Evolutionary conservation across 2,329 filamentous ascomycete genomes (phyloP).

Genomic region (Fusarium sp.): DNA sequence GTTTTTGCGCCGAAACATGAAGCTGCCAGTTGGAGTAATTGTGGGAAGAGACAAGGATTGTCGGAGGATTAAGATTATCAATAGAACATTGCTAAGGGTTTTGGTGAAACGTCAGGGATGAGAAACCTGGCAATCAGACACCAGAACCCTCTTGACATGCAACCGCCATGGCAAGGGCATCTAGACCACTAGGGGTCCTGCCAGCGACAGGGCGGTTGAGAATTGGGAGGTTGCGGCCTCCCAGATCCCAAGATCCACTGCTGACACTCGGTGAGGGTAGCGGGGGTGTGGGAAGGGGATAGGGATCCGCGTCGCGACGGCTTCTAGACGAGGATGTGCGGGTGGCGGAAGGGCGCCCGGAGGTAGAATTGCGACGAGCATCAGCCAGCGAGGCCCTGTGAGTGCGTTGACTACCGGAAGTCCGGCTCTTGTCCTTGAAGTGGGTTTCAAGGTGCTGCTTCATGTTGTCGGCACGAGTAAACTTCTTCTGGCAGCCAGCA

Average conservation of each 20-base stretch:
- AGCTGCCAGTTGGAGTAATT: constrained; percentile 6
- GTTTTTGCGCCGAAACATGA: constrained; percentile 13
- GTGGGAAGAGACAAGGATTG: constrained; percentile 4
- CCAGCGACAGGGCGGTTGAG: constrained; percentile 57
- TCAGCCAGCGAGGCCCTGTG: constrained; percentile 50
- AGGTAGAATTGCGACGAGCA: constrained; percentile 49
- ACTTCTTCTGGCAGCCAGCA: constrained; percentile 79
- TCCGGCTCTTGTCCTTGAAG: constrained; percentile 69
- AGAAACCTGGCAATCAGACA: constrained; percentile 18
- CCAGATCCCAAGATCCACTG: constrained; percentile 60
- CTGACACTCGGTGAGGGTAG: constrained; percentile 52
- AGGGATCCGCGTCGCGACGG: constrained; percentile 57
- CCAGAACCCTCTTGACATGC: constrained; percentile 61
- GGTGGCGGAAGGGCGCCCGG: constrained; percentile 46
- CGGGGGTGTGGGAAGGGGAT: constrained; percentile 50
- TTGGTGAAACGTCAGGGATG: constrained; percentile 8
- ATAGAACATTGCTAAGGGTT: constrained; percentile 22
- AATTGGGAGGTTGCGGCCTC: constrained; percentile 57
- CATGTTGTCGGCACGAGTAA: constrained; percentile 87
- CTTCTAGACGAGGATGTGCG: constrained; percentile 46
- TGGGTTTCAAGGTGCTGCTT: constrained; percentile 85
- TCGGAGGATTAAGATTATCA: constrained; percentile 42
- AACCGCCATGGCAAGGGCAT: constrained; percentile 65
- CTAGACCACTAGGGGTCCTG: constrained; percentile 62
- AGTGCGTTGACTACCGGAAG: constrained; percentile 51